Evolutionary conservation across 202 grass and related monocot genomes (phyloP).

Genomic region (Setaria viridis): DNA sequence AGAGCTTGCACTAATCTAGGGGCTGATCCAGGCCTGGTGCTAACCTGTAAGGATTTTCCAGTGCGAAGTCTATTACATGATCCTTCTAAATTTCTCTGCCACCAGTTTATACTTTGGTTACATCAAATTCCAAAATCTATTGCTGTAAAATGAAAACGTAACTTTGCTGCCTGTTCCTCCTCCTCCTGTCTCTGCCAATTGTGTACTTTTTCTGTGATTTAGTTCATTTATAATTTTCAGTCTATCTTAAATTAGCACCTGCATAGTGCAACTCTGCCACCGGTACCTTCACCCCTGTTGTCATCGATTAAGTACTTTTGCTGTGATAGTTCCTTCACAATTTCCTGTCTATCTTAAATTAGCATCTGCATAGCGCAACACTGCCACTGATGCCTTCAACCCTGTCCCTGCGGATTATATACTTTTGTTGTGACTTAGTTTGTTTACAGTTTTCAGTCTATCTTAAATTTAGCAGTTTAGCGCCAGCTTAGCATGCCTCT

Average conservation of each 20-base stretch:
- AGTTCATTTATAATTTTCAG: neutral
- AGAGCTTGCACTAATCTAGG: slow-evolving; percentile 14
- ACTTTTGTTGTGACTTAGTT: neutral
- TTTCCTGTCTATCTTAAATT: neutral
- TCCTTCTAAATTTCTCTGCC: neutral
- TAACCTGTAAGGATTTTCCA: neutral
- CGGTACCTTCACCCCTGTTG: neutral
- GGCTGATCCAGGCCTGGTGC: neutral
- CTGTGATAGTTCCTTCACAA: neutral
- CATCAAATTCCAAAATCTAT: neutral
- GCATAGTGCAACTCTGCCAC: neutral
- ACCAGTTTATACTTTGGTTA: neutral
- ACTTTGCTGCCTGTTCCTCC: neutral
- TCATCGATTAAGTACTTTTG: neutral
- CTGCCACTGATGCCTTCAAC: neutral
- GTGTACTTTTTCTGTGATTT: neutral
- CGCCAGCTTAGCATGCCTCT: neutral
- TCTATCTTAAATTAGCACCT: neutral
- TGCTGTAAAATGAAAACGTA: neutral
- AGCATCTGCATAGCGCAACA: neutral
- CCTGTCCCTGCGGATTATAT: neutral
- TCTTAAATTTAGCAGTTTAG: slow-evolving; percentile 24
- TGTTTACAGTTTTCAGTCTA: neutral
- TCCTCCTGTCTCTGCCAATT: neutral
- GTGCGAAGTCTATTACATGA: neutral